Evolutionary conservation across 805 yeast species (phyloP).

Genomic region (Yarrowia hollandica): DNA sequence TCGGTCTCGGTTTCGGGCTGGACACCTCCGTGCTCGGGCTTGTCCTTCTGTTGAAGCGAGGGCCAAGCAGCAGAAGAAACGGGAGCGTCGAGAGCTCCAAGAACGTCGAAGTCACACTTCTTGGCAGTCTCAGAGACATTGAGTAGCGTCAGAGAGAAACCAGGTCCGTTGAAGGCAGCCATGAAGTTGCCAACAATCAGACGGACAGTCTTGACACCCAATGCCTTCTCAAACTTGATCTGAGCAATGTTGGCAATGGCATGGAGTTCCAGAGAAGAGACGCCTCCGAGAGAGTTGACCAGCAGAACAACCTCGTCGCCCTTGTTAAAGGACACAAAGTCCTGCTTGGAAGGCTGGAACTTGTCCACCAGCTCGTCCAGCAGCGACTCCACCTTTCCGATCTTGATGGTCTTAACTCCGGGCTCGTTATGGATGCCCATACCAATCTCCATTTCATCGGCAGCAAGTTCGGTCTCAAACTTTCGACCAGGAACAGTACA

Average conservation of each 20-base stretch:
- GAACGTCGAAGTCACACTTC: constrained; percentile 43
- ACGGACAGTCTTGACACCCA: constrained; percentile 63
- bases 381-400: constrained; percentile 69
- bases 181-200: constrained; percentile 75
- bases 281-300: constrained; percentile 87
- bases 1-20: constrained; percentile 35
- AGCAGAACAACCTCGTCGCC: constrained; percentile 68
- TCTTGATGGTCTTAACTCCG: constrained; percentile 62
- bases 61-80: constrained; percentile 84
- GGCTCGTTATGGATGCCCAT: constrained; percentile 97
- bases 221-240: constrained; percentile 52
- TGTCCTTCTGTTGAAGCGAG: constrained; percentile 23
- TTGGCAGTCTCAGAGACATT: constrained; percentile 59
- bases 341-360: constrained; percentile 74
- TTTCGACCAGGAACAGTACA: constrained; percentile 85
- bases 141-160: constrained; percentile 80
- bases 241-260: constrained; percentile 66
- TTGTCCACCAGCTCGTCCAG: constrained; percentile 58
- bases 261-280: constrained; percentile 74
- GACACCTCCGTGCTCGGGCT: constrained; percentile 32
- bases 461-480: constrained; percentile 53
- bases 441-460: constrained; percentile 79
- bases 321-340: constrained; percentile 67
- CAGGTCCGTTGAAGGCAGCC: constrained; percentile 90
- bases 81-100: constrained; percentile 64